Base-by-base conservation (phyloP, 2,329 filamentous ascomycete species). In the Botrytis fabae region DNA sequence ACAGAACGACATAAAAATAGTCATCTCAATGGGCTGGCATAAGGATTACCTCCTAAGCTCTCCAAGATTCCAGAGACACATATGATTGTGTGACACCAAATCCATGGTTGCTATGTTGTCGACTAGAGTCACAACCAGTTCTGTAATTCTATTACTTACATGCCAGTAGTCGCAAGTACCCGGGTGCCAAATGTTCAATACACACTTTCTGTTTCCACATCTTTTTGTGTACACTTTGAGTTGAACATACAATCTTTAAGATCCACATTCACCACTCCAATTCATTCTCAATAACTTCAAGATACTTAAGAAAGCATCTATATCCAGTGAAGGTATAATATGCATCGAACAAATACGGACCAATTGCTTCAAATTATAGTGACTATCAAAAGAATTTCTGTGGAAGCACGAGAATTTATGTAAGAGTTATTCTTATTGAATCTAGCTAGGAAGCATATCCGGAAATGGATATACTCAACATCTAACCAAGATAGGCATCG, bases 401-500 rank as follows among this genome's bases (percentile, higher is more conserved):
- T 28, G n/a, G 7, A 57, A 28, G 14, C 14, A 28, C 14, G n/a
- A 28, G n/a, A 18, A 28, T 57, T n/a, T 18, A 57, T 18, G 0
- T 0, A 8, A 57, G n/a, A 57, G n/a, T 28, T 54, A 54, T 54
- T 8, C 14, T 28, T 9, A 18, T 28, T 16, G 12, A 18, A 54
- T 54, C 25, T n/a, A 4, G 14, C 14, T 18, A 57, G 51, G 14
- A 18, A 57, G 51, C 6, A 57, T 57, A 28, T 28, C 7, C 14
- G 51, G 2, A 22, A 32, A n/a, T 32, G 28, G 20, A 48, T 25
- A 42, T 25, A 25, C 64, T 32, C 0, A 46, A 35, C 1, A 60
- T 64, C 38, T 71, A 76, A 22, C 77, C 78, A 44, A 78, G 72
- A 68, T 80, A 80, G 22, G 75, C 71, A 32, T 80, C 77, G 72